Conservation (phyloP, 257 asterid species). For the Ophiorrhiza pumila region DNA sequence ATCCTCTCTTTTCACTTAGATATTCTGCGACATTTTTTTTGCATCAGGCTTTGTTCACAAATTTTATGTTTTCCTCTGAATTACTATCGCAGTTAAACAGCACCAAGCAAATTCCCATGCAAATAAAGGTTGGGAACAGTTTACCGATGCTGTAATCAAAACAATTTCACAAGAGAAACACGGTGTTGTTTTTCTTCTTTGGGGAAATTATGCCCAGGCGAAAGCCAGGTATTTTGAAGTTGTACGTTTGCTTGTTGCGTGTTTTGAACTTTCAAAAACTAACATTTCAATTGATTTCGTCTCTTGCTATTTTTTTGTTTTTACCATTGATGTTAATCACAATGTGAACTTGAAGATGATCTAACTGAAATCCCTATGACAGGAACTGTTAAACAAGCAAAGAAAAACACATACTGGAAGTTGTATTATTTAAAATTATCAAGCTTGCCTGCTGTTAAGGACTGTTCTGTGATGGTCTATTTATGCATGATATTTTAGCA, state of each 20-base stretch:
- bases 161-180: constrained; percentile 68
- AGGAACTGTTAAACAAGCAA: neutral
- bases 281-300: neutral
- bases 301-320: neutral
- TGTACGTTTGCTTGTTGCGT: neutral
- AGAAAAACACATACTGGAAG: neutral
- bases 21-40: neutral
- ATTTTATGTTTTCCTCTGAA: constrained; percentile 5
- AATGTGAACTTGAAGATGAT: neutral
- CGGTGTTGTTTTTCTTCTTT: constrained; percentile 92
- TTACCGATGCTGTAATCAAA: constrained; percentile 87
- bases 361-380: neutral
- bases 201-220: constrained; percentile 99
- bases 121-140: constrained; percentile 94
- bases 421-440: neutral
- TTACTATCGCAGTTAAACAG: constrained; percentile 59
- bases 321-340: neutral
- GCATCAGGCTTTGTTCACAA: constrained; percentile 2
- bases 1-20: constrained; percentile 1
- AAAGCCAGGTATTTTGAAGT: constrained; percentile 57
- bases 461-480: neutral
- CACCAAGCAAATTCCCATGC: constrained; percentile 96
- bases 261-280: constrained; percentile 8
- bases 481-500: neutral
- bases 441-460: neutral